Percentiles rank a stretch among this genome's conserved stretches.
Evolutionary conservation across 768 basidiomycete genomes (phyloP).

Genomic region (Phaffia tasmanica): DNA sequence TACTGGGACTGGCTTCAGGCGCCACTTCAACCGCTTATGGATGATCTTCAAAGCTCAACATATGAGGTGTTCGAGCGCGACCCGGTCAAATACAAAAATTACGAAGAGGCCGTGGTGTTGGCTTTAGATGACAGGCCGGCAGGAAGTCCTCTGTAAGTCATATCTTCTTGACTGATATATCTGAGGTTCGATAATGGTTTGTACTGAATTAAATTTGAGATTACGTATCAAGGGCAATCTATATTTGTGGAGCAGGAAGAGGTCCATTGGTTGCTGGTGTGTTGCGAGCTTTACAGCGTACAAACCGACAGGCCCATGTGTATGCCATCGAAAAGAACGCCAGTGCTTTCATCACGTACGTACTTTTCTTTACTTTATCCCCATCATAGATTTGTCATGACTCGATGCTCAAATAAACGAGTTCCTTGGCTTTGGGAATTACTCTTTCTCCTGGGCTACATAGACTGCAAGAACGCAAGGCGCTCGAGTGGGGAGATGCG

Average conservation of each 20-base stretch:
- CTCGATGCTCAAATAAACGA: background rate
- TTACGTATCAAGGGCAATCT: slow-evolving; percentile 52
- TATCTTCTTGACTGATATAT: background rate
- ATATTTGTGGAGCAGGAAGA: slow-evolving; percentile 87
- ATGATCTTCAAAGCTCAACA: slow-evolving; percentile 86
- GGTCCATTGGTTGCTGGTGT: slow-evolving; percentile 83
- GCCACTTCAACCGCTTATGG: slow-evolving; percentile 93
- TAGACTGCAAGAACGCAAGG: slow-evolving; percentile 74
- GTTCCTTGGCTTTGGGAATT: background rate
- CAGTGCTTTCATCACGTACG: slow-evolving; percentile 87
- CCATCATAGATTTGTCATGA: background rate
- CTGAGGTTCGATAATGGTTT: too few relatives aligned
- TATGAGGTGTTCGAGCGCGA: slow-evolving; percentile 98
- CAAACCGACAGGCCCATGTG: slow-evolving; percentile 53
- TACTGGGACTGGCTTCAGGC: slow-evolving; percentile 95
- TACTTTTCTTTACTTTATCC: slow-evolving; percentile 28
- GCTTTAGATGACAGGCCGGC: slow-evolving; percentile 64
- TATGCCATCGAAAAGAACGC: slow-evolving; percentile 96
- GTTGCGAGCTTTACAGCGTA: slow-evolving; percentile 60
- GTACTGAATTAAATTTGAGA: background rate
- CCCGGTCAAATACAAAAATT: slow-evolving; percentile 88
- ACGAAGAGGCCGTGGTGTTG: slow-evolving; percentile 83
- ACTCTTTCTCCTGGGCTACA: background rate
- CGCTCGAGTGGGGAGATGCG: slow-evolving; percentile 65
- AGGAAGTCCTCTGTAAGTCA: slow-evolving; percentile 53